Evolutionary conservation across 2,329 filamentous ascomycete species (phyloP), one percentile per base, ranked within the genome.

Genomic region (Claviceps quebecensis): DNA sequence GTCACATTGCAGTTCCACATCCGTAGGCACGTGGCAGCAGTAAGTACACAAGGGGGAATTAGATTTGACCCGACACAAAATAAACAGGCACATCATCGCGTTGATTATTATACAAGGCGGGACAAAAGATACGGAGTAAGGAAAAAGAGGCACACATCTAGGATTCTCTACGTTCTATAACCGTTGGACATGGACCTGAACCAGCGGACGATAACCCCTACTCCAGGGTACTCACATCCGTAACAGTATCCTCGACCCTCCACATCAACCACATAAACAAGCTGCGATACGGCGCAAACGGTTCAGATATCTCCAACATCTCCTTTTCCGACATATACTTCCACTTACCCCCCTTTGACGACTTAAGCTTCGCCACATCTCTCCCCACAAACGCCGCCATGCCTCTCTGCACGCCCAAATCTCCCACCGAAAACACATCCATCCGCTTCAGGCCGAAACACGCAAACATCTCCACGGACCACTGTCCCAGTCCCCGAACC

Each of bases 211-310:
- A 44, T 29, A 13, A 16, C 11, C n/a, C 38, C 34, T 58, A 64
- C 60, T 79, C 77, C 65, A 83, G 62, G 3, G 76, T 76, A 55
- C 75, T 80, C 26, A 90, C 69, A 65, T 94, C 85, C 4, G 88
- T 87, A 39, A 49, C 46, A 37, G 48, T 51, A 62, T 88, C 81
- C 63, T 84, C 85, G 11, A 91, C 81, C 53, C 84, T 75, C 90
- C 91, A 96, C 86, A 95, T 95, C 65, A 95, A 95, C 90, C 90
- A 96, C 90, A 96, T 96, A 62, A 95, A 95, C 44, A 96, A 65
- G 60, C 84, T 93, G 62, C 90, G 83, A 68, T 95, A 97, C 3
- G 91, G 93, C 53, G 77, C 76, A 66, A 95, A 98, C 62, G 75
- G 80, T 52, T 83, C 85, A 13, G 87, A 83, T 56, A 87, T 75